phyloP scores from a whole-genome alignment of 352 stramenopile genomes.

The Phytopythium chamaehyphon region DNA sequence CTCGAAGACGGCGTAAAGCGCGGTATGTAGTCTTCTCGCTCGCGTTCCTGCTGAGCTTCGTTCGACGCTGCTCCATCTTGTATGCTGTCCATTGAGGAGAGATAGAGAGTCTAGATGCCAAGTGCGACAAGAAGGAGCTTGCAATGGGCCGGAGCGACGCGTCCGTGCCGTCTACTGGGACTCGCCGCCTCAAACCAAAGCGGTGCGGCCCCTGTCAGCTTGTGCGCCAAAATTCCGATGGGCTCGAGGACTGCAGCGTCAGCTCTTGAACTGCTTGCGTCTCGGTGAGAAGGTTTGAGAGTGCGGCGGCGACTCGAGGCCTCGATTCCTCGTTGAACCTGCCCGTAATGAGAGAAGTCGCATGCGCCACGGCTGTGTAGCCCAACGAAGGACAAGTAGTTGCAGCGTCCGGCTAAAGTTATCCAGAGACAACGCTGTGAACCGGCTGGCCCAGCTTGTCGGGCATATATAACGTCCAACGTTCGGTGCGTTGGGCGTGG shows the following conservation, averaged over 20 bases:
- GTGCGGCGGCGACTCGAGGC: too few species aligned
- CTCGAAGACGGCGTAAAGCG: neutral
- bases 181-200: conserved; percentile 3
- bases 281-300: too few species aligned
- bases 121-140: neutral
- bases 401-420: conserved; percentile 8
- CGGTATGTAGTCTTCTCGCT: neutral
- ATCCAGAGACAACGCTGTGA: conserved; percentile 4
- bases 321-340: too few species aligned
- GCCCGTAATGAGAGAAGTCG: too few species aligned
- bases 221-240: too few species aligned
- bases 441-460: too few species aligned
- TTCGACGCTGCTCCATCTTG: neutral
- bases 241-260: too few species aligned
- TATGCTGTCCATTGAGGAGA: neutral
- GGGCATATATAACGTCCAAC: too few species aligned
- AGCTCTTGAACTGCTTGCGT: too few species aligned
- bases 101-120: neutral
- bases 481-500: too few species aligned
- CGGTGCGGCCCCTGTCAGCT: neutral
- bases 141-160: conserved; percentile 5
- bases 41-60: neutral
- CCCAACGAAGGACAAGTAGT: neutral
- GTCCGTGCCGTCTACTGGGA: conserved; percentile 4
- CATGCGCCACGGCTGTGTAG: too few species aligned